Percentiles rank a stretch among this genome's conserved stretches.
phyloP scores from a whole-genome alignment of 208 protist genomes.

The Trypanosoma boissoni region DNA sequence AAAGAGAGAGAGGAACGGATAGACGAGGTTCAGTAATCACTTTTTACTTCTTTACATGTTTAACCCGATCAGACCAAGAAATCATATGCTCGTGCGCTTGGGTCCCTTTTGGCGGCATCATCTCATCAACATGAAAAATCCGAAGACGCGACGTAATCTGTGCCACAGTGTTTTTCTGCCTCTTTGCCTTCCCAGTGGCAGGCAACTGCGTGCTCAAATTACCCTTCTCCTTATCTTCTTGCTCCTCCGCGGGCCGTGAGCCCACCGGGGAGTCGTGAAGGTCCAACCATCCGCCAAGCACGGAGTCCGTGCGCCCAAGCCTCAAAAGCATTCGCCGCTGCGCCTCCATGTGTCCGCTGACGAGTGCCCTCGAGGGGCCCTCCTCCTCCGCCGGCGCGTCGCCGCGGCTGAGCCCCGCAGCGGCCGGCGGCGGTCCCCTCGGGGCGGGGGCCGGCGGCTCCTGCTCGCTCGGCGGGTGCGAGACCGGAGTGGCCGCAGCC shows the following conservation, averaged over 20 bases:
- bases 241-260: neutral
- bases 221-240: neutral
- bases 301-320: slow-evolving; percentile 17
- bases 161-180: slow-evolving; percentile 14
- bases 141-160: slow-evolving; percentile 34
- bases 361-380: neutral
- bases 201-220: neutral
- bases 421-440: too few relatives aligned
- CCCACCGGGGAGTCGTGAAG: neutral
- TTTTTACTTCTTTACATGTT: neutral
- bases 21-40: too few relatives aligned
- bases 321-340: slow-evolving; percentile 21
- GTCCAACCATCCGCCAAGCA: neutral
- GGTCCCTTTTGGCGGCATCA: slow-evolving; percentile 31
- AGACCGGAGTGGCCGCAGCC: too few relatives aligned
- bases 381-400: too few relatives aligned
- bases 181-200: neutral
- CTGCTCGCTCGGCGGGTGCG: too few relatives aligned
- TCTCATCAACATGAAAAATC: slow-evolving; percentile 24
- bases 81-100: slow-evolving; percentile 20
- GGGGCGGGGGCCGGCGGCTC: too few relatives aligned
- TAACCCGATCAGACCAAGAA: slow-evolving; percentile 28
- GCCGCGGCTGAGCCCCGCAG: too few relatives aligned
- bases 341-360: slow-evolving; percentile 22
- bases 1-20: too few relatives aligned